Evolutionary conservation across 768 basidiomycete species (phyloP).

Genomic region (Neoboletus magnificus): DNA sequence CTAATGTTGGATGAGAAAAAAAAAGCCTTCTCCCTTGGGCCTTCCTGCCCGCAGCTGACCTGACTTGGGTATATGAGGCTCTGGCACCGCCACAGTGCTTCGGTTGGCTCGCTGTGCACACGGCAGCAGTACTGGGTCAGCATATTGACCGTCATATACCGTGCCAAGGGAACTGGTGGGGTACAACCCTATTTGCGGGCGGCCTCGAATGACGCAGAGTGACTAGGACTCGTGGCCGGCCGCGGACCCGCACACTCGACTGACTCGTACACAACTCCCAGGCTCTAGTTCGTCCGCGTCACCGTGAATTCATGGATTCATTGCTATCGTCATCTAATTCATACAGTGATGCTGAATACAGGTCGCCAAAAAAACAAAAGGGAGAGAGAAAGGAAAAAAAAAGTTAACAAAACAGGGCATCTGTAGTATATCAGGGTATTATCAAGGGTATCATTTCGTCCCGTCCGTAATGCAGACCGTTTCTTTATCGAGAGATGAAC

Average conservation of each 20-base stretch:
- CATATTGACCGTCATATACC: background rate
- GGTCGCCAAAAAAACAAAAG: background rate
- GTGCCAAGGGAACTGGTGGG: too few relatives aligned
- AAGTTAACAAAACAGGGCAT: constrained; percentile 10
- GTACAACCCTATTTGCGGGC: background rate
- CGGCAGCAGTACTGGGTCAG: background rate
- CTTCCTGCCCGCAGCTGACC: background rate
- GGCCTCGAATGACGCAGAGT: background rate
- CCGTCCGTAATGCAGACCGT: constrained; percentile 1
- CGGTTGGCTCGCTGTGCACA: background rate
- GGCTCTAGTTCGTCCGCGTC: background rate
- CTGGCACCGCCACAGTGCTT: constrained; percentile 4
- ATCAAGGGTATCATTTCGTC: constrained; percentile 20
- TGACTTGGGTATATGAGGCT: constrained; percentile 1
- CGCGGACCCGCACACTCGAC: background rate
- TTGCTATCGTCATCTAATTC: constrained; percentile 5
- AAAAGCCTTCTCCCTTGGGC: background rate
- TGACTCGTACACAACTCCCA: background rate
- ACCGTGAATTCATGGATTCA: background rate
- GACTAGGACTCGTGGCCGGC: background rate
- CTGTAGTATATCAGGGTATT: constrained; percentile 17
- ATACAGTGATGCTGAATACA: constrained; percentile 8
- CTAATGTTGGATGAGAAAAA: background rate
- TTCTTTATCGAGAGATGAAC: background rate
- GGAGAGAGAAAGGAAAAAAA: background rate